A percentile compares a stretch with the other conserved stretches of the same genome.
phyloP scores from a whole-genome alignment of 768 basidiomycete genomes.

The Suillus luteus region DNA sequence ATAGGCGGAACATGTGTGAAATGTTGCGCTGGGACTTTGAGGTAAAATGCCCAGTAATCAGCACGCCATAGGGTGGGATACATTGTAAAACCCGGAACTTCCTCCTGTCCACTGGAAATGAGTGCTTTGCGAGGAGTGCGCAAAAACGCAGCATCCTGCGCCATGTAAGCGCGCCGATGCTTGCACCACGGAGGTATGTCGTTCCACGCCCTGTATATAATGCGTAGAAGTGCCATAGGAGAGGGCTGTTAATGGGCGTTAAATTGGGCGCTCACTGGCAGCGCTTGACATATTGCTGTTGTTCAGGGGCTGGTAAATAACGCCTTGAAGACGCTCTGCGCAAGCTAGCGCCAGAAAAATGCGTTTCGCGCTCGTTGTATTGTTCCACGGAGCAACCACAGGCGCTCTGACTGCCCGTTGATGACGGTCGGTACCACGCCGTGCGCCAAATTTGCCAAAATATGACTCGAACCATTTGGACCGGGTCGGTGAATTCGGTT shows the following conservation, averaged over 20 bases:
- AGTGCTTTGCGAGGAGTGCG: slow-evolving; percentile 4
- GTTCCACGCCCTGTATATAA: slow-evolving; percentile 50
- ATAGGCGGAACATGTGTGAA: slow-evolving; percentile 57
- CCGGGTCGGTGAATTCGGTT: slow-evolving; percentile 44
- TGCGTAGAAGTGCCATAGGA: slow-evolving; percentile 57
- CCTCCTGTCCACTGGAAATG: slow-evolving; percentile 10
- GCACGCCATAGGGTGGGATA: slow-evolving; percentile 52
- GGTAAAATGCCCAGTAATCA: slow-evolving; percentile 54
- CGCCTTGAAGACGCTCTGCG: slow-evolving; percentile 59
- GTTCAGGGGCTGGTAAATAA: slow-evolving; percentile 51
- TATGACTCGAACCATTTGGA: slow-evolving; percentile 41
- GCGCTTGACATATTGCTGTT: slow-evolving; percentile 44
- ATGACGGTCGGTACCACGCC: slow-evolving; percentile 38
- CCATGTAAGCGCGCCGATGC: slow-evolving; percentile 53
- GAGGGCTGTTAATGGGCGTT: slow-evolving; percentile 38
- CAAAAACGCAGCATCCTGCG: slow-evolving; percentile 49
- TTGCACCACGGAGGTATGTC: slow-evolving; percentile 50
- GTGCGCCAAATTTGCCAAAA: slow-evolving; percentile 35
- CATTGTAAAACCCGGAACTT: slow-evolving; percentile 45
- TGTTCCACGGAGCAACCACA: slow-evolving; percentile 57
- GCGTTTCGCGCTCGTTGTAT: slow-evolving; percentile 33
- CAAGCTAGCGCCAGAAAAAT: slow-evolving; percentile 57
- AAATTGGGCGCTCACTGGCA: not conserved
- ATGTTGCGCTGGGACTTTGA: slow-evolving; percentile 43
- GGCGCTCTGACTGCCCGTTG: slow-evolving; percentile 56